phyloP scores from a whole-genome alignment of 495 filamentous ascomycete species.

The Annulohypoxylon stygium region DNA sequence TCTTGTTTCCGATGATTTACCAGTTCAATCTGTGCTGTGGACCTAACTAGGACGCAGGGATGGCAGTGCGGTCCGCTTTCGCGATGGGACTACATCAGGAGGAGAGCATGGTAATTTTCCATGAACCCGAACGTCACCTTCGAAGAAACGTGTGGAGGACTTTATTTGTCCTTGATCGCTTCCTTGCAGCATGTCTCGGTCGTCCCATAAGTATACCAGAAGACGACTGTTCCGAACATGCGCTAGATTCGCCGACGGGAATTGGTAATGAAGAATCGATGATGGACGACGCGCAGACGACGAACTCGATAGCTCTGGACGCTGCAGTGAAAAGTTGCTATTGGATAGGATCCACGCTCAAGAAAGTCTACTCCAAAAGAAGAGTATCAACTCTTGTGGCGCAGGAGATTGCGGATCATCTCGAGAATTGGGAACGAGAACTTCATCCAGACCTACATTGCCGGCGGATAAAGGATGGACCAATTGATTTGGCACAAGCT shows the following conservation, averaged over 20 bases:
- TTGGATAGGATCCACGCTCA: conserved; percentile 75
- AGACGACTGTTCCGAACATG: conserved; percentile 69
- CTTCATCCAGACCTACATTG: conserved; percentile 62
- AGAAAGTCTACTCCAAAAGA: conserved; percentile 75
- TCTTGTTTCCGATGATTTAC: background rate
- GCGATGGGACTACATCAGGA: conserved; percentile 72
- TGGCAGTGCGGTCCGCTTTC: conserved; percentile 73
- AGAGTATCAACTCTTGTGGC: conserved; percentile 76
- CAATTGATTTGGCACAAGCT: conserved; percentile 65
- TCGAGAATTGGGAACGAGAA: conserved; percentile 63
- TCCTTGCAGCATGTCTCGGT: conserved; percentile 69
- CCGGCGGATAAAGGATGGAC: conserved; percentile 61
- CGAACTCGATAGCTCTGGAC: conserved; percentile 60
- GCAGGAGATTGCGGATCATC: conserved; percentile 72
- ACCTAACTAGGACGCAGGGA: conserved; percentile 58
- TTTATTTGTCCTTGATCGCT: conserved; percentile 72
- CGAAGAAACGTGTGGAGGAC: conserved; percentile 71
- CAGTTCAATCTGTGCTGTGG: background rate
- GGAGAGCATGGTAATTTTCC: conserved; percentile 69
- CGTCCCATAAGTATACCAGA: conserved; percentile 72
- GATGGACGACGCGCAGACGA: conserved; percentile 39
- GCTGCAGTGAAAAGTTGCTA: conserved; percentile 69
- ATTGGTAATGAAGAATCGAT: conserved; percentile 30
- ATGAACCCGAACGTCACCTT: conserved; percentile 56
- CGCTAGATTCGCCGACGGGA: conserved; percentile 57